Evolutionary conservation across 192 early-diverging fungal species (phyloP), one percentile per base, ranked within the genome.

Genomic region (Gigaspora rosea): DNA sequence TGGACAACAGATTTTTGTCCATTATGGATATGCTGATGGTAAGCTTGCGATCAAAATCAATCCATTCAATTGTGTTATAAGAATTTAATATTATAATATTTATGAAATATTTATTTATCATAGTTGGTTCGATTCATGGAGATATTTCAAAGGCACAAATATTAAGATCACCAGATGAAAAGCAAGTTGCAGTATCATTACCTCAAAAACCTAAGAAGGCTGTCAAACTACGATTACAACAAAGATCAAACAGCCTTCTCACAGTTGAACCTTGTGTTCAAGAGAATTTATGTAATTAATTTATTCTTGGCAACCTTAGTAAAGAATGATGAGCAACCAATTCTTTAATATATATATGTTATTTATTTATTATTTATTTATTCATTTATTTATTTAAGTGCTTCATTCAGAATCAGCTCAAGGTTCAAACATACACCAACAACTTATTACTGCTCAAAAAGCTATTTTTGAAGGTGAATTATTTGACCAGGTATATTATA

Each of bases 381-480:
- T 61, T 56, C 18, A 62, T 33, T 61, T 48, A 33, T 12, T 11
- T 61, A 33, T 18, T 35, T 61, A 27, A 27, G 27, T 27, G 27
- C 27, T 27, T 27, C 27, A 27, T 27, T 27, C 27, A 27, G 27
- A 27, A 48, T 16, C 20, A 15, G 47, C 54, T 9, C 33, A 57
- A 52, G 63, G 63, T 18, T 54, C 49, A 54, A 56, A 66, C 41
- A 76, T 76, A 13, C 75, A 76, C 66, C 63, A 76, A n/a, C 75
- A 76, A 51, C 75, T 76, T 67, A 9, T 76, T 3, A 50, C 75
- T 18, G 75, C 75, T 57, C 75, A 76, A n/a, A 46, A 54, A 46
- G 75, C 75, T 20, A 47, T 76, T 20, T 76, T 76, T 56, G 75
- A 76, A 49, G 58, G 10, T 0, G 75, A 66, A 8, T 47, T 76